A percentile compares a stretch with the other conserved stretches of the same genome.
Evolutionary conservation across 805 yeast genomes (phyloP).

Genomic region (Cyberlindnera galapagoensis): DNA sequence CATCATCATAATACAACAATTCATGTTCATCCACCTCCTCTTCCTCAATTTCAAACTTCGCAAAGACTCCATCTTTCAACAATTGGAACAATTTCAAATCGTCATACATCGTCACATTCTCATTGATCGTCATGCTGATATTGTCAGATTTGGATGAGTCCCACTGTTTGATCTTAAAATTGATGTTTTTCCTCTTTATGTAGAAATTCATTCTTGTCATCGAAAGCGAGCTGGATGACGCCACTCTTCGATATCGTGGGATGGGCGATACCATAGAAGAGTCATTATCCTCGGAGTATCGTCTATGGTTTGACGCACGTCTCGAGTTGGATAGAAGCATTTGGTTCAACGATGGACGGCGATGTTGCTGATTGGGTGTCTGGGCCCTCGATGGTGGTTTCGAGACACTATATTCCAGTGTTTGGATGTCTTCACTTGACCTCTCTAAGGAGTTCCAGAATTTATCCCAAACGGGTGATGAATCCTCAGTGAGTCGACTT

Average conservation of each 20-base stretch:
- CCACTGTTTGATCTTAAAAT: constrained; percentile 16
- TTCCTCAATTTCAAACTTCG: constrained; percentile 16
- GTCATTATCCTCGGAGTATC: constrained; percentile 9
- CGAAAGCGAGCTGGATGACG: constrained; percentile 19
- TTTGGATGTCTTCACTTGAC: constrained; percentile 24
- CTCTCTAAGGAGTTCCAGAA: constrained; percentile 28
- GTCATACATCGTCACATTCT: constrained; percentile 16
- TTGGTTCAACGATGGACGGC: constrained; percentile 19
- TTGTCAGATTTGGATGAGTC: constrained; percentile 14
- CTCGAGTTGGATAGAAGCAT: constrained; percentile 15
- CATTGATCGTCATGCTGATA: constrained; percentile 20
- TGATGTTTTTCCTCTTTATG: constrained; percentile 13
- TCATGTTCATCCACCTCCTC: constrained; percentile 17
- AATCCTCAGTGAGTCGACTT: constrained; percentile 18
- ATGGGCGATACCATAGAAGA: constrained; percentile 4
- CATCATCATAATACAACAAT: constrained; percentile 34
- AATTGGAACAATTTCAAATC: constrained; percentile 18
- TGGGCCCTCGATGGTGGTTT: constrained; percentile 23
- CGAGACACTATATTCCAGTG: constrained; percentile 19
- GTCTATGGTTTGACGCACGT: constrained; percentile 14
- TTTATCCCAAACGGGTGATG: constrained; percentile 25
- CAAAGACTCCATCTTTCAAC: constrained; percentile 20
- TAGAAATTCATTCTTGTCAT: constrained; percentile 19
- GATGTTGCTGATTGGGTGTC: constrained; percentile 14
- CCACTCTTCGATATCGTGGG: constrained; percentile 8